These are phyloP conservation scores for Vitis rupestris DNA, from an alignment of 164 flowering plant genomes.

Conservation along the genomic window DNA sequence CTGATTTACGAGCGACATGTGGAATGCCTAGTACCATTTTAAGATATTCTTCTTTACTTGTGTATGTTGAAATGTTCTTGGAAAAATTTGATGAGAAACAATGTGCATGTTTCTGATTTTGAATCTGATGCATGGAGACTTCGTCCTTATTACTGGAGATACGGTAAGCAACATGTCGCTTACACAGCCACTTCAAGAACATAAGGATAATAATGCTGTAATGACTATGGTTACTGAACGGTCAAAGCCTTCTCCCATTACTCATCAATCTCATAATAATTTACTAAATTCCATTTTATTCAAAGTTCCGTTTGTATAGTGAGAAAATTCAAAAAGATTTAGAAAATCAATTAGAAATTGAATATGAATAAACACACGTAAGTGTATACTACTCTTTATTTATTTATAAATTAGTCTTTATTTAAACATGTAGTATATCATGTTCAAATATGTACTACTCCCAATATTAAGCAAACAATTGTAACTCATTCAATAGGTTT, in stretches of 20 bases:
- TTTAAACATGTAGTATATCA: too few relatives aligned
- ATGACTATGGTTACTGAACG: constrained; percentile 92
- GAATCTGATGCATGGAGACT: constrained; percentile 78
- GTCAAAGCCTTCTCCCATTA: constrained; percentile 75
- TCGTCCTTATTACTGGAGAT: constrained; percentile 88
- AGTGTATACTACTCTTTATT: too few relatives aligned
- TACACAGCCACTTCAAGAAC: constrained; percentile 71
- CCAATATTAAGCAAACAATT: too few relatives aligned
- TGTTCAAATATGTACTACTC: too few relatives aligned
- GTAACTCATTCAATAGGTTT: too few relatives aligned
- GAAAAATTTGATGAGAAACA: not conserved
- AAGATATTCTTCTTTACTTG: not conserved
- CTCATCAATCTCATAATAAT: constrained; percentile 52
- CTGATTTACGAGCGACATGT: constrained; percentile 79
- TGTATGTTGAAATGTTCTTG: not conserved
- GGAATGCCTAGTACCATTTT: constrained; percentile 39
- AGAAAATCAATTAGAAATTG: too few relatives aligned
- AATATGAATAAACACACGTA: too few relatives aligned
- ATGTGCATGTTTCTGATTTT: constrained; percentile 1
- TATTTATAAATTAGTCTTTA: too few relatives aligned
- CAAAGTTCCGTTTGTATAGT: too few relatives aligned
- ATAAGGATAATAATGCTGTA: constrained; percentile 77
- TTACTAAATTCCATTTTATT: too few relatives aligned
- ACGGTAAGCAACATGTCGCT: constrained; percentile 96
- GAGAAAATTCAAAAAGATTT: too few relatives aligned